These are phyloP conservation scores for Amphibolis antarctica DNA, from an alignment of 106 monocot species.

Conservation along the genomic window DNA sequence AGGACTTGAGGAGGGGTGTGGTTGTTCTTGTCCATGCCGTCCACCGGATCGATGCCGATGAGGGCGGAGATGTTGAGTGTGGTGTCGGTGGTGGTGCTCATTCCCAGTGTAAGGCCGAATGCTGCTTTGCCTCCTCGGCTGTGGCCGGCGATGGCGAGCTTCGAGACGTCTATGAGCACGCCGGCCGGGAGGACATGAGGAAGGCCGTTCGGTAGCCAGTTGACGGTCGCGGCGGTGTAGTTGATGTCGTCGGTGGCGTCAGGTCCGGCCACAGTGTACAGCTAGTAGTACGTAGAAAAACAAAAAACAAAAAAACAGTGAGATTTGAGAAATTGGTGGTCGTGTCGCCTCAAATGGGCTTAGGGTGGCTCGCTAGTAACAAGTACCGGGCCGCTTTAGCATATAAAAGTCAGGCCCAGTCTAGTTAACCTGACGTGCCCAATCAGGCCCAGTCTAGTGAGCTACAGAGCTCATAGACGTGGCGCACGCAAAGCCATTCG, in stretches of 20 bases:
- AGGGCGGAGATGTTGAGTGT: conserved; percentile 37
- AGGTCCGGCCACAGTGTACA: conserved; percentile 48
- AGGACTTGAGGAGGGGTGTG: conserved; percentile 66
- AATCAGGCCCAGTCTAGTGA: background rate
- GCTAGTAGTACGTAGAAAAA: conserved; percentile 15
- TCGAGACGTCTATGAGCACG: conserved; percentile 22
- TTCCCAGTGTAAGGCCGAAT: conserved; percentile 43
- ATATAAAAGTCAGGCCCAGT: no score
- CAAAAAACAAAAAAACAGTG: background rate
- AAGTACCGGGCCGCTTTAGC: no score
- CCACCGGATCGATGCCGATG: conserved; percentile 72
- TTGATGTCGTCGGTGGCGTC: conserved; percentile 53
- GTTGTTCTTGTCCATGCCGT: conserved; percentile 54
- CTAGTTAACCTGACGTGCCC: no score
- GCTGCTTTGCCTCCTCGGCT: conserved; percentile 82
- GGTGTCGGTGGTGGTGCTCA: conserved; percentile 12
- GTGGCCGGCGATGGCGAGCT: conserved; percentile 51
- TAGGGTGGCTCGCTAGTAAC: background rate
- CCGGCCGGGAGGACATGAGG: conserved; percentile 19
- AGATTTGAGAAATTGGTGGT: background rate
- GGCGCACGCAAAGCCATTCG: no score
- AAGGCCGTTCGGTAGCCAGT: conserved; percentile 43
- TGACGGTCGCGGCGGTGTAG: conserved; percentile 24
- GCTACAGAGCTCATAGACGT: background rate
- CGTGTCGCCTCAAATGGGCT: no score